Conservation (phyloP, 352 stramenopile genomes). For the Pythium rishiriense region DNA sequence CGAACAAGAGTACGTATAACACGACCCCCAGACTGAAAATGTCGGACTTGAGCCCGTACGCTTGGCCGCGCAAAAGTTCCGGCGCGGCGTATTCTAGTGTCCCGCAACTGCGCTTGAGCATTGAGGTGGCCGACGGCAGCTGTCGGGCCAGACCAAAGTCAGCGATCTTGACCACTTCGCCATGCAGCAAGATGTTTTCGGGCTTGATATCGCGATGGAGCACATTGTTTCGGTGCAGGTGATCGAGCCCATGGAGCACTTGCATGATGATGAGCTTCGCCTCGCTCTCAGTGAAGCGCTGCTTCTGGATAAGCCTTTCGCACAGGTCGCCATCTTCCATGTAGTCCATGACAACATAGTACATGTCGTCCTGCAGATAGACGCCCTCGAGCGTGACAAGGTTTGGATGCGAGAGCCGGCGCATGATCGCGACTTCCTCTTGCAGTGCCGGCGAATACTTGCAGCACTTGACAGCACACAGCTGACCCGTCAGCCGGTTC, state of each 20-base stretch:
- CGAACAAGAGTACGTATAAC: constrained; percentile 80
- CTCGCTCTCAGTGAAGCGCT: constrained; percentile 56
- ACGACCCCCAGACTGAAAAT: constrained; percentile 81
- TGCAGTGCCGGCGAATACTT: constrained; percentile 59
- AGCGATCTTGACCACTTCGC: constrained; percentile 67
- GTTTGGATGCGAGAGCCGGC: constrained; percentile 63
- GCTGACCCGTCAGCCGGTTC: constrained; percentile 56
- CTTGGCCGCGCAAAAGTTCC: constrained; percentile 59
- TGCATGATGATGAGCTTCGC: constrained; percentile 61
- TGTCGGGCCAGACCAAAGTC: constrained; percentile 81
- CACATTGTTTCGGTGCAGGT: constrained; percentile 65
- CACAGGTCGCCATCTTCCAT: constrained; percentile 78
- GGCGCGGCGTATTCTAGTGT: constrained; percentile 80
- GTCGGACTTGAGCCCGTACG: constrained; percentile 78
- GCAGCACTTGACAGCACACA: constrained; percentile 80
- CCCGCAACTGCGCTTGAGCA: constrained; percentile 64
- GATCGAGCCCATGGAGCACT: constrained; percentile 55
- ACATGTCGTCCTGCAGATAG: constrained; percentile 67
- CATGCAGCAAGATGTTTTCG: constrained; percentile 81
- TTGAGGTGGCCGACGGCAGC: constrained; percentile 44
- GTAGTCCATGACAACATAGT: constrained; percentile 85
- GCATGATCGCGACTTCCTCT: constrained; percentile 72
- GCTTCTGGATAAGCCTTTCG: constrained; percentile 65
- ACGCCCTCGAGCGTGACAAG: constrained; percentile 69
- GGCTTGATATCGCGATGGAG: constrained; percentile 81